Percentiles rank a stretch among this genome's conserved stretches.
phyloP scores from a whole-genome alignment of 768 basidiomycete genomes.

The Agaricus blazei region DNA sequence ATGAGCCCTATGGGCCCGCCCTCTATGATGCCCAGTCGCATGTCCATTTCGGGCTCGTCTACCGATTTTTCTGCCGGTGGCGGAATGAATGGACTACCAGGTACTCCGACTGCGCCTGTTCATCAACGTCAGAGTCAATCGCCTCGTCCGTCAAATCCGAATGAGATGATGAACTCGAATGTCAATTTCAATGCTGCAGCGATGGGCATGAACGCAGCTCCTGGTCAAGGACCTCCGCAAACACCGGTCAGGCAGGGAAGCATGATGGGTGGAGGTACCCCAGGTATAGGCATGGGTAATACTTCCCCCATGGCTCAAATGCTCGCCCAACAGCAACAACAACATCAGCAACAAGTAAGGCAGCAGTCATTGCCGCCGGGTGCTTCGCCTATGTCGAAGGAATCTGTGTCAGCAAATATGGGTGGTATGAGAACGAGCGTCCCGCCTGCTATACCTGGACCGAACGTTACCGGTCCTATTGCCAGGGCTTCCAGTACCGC shows the following conservation, averaged over 20 bases:
- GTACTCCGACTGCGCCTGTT: not conserved
- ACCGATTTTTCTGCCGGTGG: not conserved
- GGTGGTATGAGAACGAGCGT: conserved; percentile 8
- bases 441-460: conserved; percentile 2
- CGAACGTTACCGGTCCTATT: conserved; percentile 1
- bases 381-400: conserved; percentile 2
- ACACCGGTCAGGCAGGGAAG: conserved; percentile 8
- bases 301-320: not conserved
- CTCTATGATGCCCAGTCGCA: conserved; percentile 7
- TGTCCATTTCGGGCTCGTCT: conserved; percentile 4
- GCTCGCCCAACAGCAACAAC: conserved; percentile 6
- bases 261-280: conserved; percentile 8
- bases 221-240: not conserved
- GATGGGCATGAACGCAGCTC: not conserved
- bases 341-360: conserved; percentile 10
- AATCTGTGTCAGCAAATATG: conserved; percentile 12
- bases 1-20: conserved; percentile 18
- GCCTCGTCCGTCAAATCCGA: conserved; percentile 1
- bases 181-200: not conserved
- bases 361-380: conserved; percentile 10
- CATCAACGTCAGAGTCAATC: not conserved
- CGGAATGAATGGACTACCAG: conserved; percentile 7
- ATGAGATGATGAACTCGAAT: conserved; percentile 1
- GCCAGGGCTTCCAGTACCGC: not conserved
- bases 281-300: conserved; percentile 4